A percentile compares a stretch with the other conserved stretches of the same genome.
Evolutionary conservation across 768 basidiomycete genomes (phyloP).

Genomic region (Suillus discolor): DNA sequence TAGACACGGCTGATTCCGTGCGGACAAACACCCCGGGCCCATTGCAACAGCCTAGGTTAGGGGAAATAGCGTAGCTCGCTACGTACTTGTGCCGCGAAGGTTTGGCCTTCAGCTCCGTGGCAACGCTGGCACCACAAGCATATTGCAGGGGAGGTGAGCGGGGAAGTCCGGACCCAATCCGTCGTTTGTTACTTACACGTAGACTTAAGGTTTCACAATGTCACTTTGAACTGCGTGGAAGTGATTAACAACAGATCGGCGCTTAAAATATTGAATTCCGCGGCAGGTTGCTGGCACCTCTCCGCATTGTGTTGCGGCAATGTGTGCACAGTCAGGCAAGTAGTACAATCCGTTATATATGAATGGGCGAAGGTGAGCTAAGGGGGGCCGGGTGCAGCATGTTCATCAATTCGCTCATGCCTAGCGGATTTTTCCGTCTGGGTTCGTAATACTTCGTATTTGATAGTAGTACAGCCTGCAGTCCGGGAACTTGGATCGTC

Average conservation of each 20-base stretch:
- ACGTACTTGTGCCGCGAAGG: slow-evolving; percentile 1
- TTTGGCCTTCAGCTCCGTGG: neutral
- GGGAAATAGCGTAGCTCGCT: neutral
- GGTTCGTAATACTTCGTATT: neutral
- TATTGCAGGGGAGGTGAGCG: neutral
- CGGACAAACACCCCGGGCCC: neutral
- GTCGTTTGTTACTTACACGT: neutral
- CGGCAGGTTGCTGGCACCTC: neutral
- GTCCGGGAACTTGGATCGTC: neutral
- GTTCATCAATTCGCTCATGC: neutral
- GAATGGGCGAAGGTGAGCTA: neutral
- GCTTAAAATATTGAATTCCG: slow-evolving; percentile 4
- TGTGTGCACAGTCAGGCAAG: neutral
- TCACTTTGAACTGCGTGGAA: neutral
- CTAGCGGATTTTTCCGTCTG: neutral
- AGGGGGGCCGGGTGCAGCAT: neutral
- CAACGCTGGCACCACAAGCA: neutral
- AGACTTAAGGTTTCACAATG: neutral
- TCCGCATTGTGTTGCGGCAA: neutral
- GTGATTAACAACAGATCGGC: neutral
- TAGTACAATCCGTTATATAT: neutral
- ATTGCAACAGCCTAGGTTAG: neutral
- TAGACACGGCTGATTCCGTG: neutral
- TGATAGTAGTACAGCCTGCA: neutral
- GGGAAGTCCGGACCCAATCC: neutral